phyloP scores from a whole-genome alignment of 768 basidiomycete species.

The Tricholoma matsutake region DNA sequence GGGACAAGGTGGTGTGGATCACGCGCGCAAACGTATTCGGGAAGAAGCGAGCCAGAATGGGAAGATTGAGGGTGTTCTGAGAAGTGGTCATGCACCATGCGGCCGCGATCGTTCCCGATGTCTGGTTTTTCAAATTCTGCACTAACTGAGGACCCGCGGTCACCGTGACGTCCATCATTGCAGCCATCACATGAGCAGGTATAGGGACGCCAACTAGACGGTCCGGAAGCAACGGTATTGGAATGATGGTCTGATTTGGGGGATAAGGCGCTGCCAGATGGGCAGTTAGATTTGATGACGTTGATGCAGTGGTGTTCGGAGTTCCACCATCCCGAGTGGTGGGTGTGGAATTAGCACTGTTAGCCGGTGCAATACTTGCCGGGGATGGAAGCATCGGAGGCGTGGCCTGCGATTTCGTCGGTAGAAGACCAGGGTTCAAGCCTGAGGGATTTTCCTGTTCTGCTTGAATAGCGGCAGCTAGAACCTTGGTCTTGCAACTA shows the following conservation, averaged over 20 bases:
- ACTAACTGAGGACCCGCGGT: slow-evolving; percentile 42
- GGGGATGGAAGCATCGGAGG: slow-evolving; percentile 82
- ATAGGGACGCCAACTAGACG: slow-evolving; percentile 36
- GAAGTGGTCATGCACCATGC: slow-evolving; percentile 47
- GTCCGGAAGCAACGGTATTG: slow-evolving; percentile 36
- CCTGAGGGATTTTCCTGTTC: slow-evolving; percentile 30
- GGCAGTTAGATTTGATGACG: slow-evolving; percentile 27
- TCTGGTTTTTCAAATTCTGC: slow-evolving; percentile 41
- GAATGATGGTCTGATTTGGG: slow-evolving; percentile 32
- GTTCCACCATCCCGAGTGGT: slow-evolving; percentile 57
- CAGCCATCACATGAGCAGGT: slow-evolving; percentile 40
- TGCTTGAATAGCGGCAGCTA: slow-evolving; percentile 38
- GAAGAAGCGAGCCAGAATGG: slow-evolving; percentile 66
- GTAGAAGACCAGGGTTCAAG: slow-evolving; percentile 26
- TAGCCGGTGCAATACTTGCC: slow-evolving; percentile 61
- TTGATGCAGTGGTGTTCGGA: slow-evolving; percentile 39
- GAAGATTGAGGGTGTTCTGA: slow-evolving; percentile 57
- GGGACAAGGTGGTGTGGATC: slow-evolving; percentile 57
- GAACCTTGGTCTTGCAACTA: slow-evolving; percentile 34
- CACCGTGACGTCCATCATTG: slow-evolving; percentile 41
- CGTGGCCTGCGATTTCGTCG: slow-evolving; percentile 41
- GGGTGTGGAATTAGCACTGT: slow-evolving; percentile 77
- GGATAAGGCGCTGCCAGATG: slow-evolving; percentile 29
- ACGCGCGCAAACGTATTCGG: slow-evolving; percentile 75
- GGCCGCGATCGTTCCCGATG: slow-evolving; percentile 35